A percentile compares a stretch with the other conserved stretches of the same genome.
phyloP scores from a whole-genome alignment of 306 rosid species.

The Dryas octopetala region DNA sequence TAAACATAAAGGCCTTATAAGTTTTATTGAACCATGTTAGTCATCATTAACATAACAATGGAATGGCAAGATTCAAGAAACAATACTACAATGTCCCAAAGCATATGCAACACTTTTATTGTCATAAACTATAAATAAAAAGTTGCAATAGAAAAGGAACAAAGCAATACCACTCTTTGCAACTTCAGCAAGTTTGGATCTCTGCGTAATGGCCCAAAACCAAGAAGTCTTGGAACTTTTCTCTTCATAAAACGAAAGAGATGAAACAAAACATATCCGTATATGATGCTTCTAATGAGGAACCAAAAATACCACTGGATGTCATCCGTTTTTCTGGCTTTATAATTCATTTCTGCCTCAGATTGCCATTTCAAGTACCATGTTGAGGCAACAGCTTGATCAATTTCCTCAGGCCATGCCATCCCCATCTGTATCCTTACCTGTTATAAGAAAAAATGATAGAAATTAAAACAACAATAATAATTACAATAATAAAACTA shows the following conservation, averaged over 20 bases:
- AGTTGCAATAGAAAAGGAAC: constrained; percentile 25
- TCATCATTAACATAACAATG: not conserved
- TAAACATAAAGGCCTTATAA: not conserved
- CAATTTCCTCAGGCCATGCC: constrained; percentile 92
- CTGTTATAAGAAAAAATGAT: constrained; percentile 42
- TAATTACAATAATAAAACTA: constrained; percentile 7
- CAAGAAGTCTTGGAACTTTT: constrained; percentile 58
- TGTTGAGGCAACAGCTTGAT: constrained; percentile 64
- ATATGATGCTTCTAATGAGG: constrained; percentile 52
- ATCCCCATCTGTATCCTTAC: constrained; percentile 71
- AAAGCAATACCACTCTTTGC: constrained; percentile 64
- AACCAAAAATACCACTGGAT: constrained; percentile 57
- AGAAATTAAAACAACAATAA: constrained; percentile 19
- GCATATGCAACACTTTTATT: constrained; percentile 17
- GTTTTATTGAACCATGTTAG: too few relatives aligned
- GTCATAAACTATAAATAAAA: constrained; percentile 20
- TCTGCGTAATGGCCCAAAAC: constrained; percentile 78
- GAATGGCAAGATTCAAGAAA: not conserved
- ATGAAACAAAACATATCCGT: constrained; percentile 58
- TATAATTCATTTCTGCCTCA: constrained; percentile 62
- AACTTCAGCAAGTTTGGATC: constrained; percentile 67
- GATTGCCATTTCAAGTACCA: constrained; percentile 96
- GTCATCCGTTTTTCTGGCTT: constrained; percentile 48
- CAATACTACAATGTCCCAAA: not conserved
- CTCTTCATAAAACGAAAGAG: constrained; percentile 48